These are phyloP conservation scores for Cymbopogon flexuosus DNA, from an alignment of 202 grass and related monocot genomes.

Conservation along the genomic window DNA sequence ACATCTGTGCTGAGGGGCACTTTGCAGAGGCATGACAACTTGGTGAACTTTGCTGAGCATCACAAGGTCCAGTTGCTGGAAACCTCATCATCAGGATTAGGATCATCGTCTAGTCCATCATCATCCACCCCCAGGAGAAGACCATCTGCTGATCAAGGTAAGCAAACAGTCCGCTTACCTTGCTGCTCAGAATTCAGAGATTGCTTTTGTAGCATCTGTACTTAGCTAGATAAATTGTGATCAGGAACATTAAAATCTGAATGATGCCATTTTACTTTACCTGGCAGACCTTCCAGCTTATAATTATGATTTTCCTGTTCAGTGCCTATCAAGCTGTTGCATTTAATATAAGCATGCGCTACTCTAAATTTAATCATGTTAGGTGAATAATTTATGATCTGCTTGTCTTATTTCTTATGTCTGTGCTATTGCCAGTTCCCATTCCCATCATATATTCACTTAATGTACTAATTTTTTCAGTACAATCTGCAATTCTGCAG, in stretches of 20 bases:
- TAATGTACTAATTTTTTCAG: background rate
- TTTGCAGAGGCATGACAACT: constrained; percentile 68
- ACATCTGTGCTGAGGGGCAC: constrained; percentile 61
- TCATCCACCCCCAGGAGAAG: constrained; percentile 63
- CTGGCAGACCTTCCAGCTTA: background rate
- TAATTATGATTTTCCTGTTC: background rate
- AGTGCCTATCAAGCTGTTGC: background rate
- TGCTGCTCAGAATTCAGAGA: background rate
- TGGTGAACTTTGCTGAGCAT: constrained; percentile 61
- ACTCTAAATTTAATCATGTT: background rate
- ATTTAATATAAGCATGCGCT: background rate
- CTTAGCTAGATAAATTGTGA: background rate
- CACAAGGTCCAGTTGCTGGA: constrained; percentile 54
- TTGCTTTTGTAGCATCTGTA: background rate
- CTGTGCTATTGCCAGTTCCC: background rate
- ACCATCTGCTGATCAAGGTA: constrained; percentile 62
- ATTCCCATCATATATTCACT: background rate
- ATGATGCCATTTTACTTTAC: background rate
- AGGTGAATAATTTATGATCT: background rate
- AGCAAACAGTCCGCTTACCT: constrained; percentile 18
- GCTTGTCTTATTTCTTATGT: background rate
- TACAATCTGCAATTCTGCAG: background rate
- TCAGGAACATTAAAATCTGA: background rate
- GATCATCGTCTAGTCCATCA: constrained; percentile 35
- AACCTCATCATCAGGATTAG: constrained; percentile 34